Base-by-base conservation (phyloP, 768 basidiomycete species). In the Rhizopogon vesiculosus region DNA sequence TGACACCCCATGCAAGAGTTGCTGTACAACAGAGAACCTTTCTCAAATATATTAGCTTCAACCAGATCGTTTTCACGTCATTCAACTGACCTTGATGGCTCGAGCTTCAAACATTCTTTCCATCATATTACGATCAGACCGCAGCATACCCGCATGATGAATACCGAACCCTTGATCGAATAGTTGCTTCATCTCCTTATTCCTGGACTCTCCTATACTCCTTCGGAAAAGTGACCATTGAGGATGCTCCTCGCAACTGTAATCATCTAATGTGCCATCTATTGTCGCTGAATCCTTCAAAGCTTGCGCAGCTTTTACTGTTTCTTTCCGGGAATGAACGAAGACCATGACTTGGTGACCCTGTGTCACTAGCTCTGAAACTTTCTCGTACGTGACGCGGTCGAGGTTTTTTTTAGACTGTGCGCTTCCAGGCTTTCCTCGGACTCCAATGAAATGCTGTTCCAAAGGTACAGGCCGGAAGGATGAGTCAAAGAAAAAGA, bases 311-410 rank as follows among this genome's bases (percentile, higher is more conserved):
- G 91, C 83, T 67, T 96, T 97, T 51, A 98, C 97, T 0, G 97
- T 99, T 66, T 98, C 97, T 73, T 97, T 98, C 31, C 97, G 82
- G 13, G 97, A 93, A 69, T 99, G 97, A 8, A 99, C 97, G 64
- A 99, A 99, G 0, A 99, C 95, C 95, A 99, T 98, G 57, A 97
- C 93, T 69, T 98, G 97, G 72, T 99, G 97, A 3, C 95, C 97
- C 62, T 86, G 82, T n/a, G 74, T 78, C 29, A 98, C 91, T 6
- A 98, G 76, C 35, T 90, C 88, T 3, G 87, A 81, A 18, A 98
- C 93, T 72, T 96, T 98, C 62, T 95, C 80, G 62, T 89, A 98
- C 1, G 91, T 86, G 25, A 93, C 92, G 25, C 76, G 75, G 69
- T 99, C 97, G 51, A 98, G 78, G 62, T 95, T 96, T 64, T 83